These are phyloP conservation scores for Boletus reticulatus DNA, from an alignment of 768 basidiomycete genomes.

Conservation along the genomic window DNA sequence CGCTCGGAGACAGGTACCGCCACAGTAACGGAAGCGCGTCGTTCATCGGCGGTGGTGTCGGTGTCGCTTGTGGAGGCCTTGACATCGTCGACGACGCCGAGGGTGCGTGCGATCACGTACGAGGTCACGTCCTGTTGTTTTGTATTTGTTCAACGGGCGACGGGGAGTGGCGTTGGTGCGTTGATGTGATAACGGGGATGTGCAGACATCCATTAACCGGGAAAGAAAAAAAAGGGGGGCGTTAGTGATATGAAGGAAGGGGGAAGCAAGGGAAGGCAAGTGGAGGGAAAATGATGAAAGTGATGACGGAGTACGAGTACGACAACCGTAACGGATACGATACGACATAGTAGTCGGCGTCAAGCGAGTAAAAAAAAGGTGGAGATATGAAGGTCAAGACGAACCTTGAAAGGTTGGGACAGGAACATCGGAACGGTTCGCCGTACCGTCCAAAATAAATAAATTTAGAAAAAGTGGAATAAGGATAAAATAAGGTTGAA, in stretches of 20 bases:
- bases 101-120: slow-evolving; percentile 78
- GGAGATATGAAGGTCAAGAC: slow-evolving; percentile 17
- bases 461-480: neutral
- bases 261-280: neutral
- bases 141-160: neutral
- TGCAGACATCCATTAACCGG: neutral
- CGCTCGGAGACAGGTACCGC: neutral
- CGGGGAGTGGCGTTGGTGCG: neutral
- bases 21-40: neutral
- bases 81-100: slow-evolving; percentile 73
- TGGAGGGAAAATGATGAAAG: neutral
- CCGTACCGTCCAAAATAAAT: slow-evolving; percentile 6
- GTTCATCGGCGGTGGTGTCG: neutral
- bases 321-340: slow-evolving; percentile 1
- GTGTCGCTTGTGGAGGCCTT: slow-evolving; percentile 69
- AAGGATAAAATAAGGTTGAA: slow-evolving; percentile 10
- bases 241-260: slow-evolving; percentile 10
- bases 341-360: neutral
- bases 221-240: neutral
- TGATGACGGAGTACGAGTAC: neutral
- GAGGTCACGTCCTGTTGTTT: slow-evolving; percentile 66
- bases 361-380: slow-evolving; percentile 4
- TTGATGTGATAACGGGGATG: neutral
- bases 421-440: slow-evolving; percentile 10
- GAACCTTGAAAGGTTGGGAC: neutral